Conservation (phyloP, 1,284 basidiomycete species). For the Fomitopsis betulina region DNA sequence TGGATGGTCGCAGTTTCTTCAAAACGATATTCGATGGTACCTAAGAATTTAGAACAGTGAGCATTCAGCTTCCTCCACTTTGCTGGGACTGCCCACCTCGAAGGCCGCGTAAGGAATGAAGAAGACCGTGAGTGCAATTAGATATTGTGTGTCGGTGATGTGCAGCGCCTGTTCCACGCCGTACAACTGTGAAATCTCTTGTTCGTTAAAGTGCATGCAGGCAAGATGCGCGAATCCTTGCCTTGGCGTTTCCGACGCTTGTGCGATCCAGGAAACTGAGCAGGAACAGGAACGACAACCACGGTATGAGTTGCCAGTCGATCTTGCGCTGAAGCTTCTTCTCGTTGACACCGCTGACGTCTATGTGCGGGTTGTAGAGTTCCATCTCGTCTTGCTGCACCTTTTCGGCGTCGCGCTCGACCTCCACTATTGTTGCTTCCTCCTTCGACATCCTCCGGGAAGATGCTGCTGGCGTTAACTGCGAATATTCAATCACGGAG, state of each 20-base stretch:
- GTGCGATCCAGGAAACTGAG: conserved; percentile 75
- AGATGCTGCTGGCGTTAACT: too few relatives aligned
- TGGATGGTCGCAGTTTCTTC: conserved; percentile 61
- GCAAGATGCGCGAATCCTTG: conserved; percentile 17
- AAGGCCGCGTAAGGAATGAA: conserved; percentile 65
- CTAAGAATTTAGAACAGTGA: not conserved
- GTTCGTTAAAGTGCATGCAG: conserved; percentile 1
- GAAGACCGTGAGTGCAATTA: conserved; percentile 58
- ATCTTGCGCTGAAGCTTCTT: conserved; percentile 61
- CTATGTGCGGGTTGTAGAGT: conserved; percentile 48
- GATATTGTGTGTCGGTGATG: conserved; percentile 59
- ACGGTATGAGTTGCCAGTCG: conserved; percentile 60
- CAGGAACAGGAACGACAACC: conserved; percentile 70
- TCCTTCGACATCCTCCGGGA: not conserved
- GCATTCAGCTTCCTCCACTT: not conserved
- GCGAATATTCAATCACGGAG: not conserved
- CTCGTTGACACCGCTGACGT: conserved; percentile 55
- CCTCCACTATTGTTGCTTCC: not conserved
- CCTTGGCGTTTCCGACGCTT: conserved; percentile 79
- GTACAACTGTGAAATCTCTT: conserved; percentile 42
- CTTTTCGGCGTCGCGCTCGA: not conserved
- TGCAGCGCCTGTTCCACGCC: conserved; percentile 47
- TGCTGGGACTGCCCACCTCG: conserved; percentile 34
- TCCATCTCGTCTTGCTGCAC: conserved; percentile 7
- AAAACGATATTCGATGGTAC: conserved; percentile 54